phyloP scores from a whole-genome alignment of 1,139 yeast species.

The Candida tetrigidarum region DNA sequence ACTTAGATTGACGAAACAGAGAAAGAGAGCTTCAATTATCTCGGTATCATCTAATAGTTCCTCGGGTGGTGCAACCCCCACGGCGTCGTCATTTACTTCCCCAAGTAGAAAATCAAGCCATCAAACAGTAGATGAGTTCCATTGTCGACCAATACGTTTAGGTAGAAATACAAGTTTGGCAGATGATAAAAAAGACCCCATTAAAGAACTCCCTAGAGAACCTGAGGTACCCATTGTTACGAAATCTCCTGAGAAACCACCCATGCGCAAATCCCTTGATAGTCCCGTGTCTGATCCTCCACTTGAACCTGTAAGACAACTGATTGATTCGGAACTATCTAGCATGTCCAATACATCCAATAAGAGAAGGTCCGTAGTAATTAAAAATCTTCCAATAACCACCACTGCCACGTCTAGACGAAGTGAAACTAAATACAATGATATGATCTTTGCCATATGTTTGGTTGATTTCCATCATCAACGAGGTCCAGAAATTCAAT shows the following conservation, averaged over 20 bases:
- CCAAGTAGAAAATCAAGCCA: constrained; percentile 10
- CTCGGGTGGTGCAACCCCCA: constrained; percentile 11
- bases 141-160: constrained; percentile 37
- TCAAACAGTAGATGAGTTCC: constrained; percentile 31
- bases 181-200: constrained; percentile 8
- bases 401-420: constrained; percentile 5
- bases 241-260: neutral
- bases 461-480: constrained; percentile 94
- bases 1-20: constrained; percentile 36
- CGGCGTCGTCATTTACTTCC: constrained; percentile 10
- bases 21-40: constrained; percentile 19
- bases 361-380: constrained; percentile 35
- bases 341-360: constrained; percentile 11
- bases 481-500: constrained; percentile 94
- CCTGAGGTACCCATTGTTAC: no score
- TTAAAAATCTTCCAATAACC: constrained; percentile 40
- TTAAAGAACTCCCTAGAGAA: constrained; percentile 11
- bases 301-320: neutral
- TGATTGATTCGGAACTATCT: constrained; percentile 8
- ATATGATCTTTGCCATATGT: constrained; percentile 77
- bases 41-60: constrained; percentile 16
- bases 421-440: constrained; percentile 22
- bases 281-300: neutral
- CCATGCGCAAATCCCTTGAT: constrained; percentile 2
- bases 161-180: constrained; percentile 22